Evolutionary conservation across 2,329 filamentous ascomycete species (phyloP).

Genomic region (Penicillium sp.): DNA sequence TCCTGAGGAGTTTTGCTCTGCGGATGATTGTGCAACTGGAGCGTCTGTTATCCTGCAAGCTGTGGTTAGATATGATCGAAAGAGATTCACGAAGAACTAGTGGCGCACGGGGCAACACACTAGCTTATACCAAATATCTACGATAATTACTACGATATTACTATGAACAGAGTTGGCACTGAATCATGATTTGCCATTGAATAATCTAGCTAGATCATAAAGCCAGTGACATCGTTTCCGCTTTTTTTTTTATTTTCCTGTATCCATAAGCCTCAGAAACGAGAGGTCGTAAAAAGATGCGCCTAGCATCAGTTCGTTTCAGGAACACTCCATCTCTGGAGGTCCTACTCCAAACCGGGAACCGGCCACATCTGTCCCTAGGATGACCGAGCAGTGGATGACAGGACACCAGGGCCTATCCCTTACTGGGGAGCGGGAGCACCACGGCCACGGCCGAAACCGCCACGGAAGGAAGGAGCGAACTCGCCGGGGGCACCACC

Average conservation of each 20-base stretch:
- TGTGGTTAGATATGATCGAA: slow-evolving; percentile 37
- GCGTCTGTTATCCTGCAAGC: slow-evolving; percentile 45
- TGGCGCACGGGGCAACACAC: neutral
- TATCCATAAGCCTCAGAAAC: slow-evolving; percentile 22
- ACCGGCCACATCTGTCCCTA: slow-evolving; percentile 29
- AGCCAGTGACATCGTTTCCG: slow-evolving; percentile 28
- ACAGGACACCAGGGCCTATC: slow-evolving; percentile 33
- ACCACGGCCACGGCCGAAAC: slow-evolving; percentile 81
- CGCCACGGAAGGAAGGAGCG: slow-evolving; percentile 89
- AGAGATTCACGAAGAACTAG: slow-evolving; percentile 39
- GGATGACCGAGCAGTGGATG: slow-evolving; percentile 34
- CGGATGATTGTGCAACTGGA: slow-evolving; percentile 60
- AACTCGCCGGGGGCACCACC: slow-evolving; percentile 90
- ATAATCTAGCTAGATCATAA: slow-evolving; percentile 29
- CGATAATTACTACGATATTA: slow-evolving; percentile 1
- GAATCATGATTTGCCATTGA: slow-evolving; percentile 36
- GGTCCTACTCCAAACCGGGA: slow-evolving; percentile 31
- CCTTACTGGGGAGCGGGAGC: slow-evolving; percentile 59
- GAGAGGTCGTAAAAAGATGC: slow-evolving; percentile 19
- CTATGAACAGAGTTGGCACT: slow-evolving; percentile 7
- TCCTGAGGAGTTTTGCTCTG: slow-evolving; percentile 62
- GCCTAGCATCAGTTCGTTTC: slow-evolving; percentile 28
- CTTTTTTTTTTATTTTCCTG: slow-evolving; percentile 27
- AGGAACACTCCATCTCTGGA: slow-evolving; percentile 12
- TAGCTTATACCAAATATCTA: neutral